A percentile compares a stretch with the other conserved stretches of the same genome.
Evolutionary conservation across 2,329 filamentous ascomycete genomes (phyloP).

Genomic region (Fusarium luffae): DNA sequence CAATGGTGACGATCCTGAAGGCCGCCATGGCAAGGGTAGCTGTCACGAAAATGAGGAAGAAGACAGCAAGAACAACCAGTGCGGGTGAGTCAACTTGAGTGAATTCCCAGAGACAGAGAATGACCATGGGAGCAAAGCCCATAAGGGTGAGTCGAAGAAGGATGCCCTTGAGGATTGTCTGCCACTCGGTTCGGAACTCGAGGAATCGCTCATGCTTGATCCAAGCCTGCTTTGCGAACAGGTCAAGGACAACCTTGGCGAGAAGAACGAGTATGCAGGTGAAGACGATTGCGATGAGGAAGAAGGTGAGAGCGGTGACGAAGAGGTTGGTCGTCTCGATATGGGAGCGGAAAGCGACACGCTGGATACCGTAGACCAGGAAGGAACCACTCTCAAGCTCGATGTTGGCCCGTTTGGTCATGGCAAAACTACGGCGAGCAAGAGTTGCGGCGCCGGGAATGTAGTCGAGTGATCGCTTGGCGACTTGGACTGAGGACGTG

Average conservation of each 20-base stretch:
- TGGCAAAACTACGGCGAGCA: constrained; percentile 64
- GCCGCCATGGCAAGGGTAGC: constrained; percentile 84
- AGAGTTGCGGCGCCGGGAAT: constrained; percentile 55
- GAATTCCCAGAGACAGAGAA: constrained; percentile 93
- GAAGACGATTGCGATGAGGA: constrained; percentile 82
- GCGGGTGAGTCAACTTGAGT: constrained; percentile 86
- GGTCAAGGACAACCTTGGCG: constrained; percentile 85
- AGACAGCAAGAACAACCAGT: constrained; percentile 84
- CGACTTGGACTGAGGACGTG: constrained; percentile 82
- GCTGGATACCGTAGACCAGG: constrained; percentile 82
- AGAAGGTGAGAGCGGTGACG: constrained; percentile 89
- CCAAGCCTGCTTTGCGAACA: constrained; percentile 76
- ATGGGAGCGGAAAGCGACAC: constrained; percentile 85
- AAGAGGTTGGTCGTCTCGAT: constrained; percentile 95
- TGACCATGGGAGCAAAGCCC: constrained; percentile 89
- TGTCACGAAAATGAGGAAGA: constrained; percentile 85
- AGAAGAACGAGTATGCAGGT: constrained; percentile 77
- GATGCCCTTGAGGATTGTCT: constrained; percentile 90
- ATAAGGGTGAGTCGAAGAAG: constrained; percentile 90
- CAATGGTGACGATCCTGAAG: constrained; percentile 88
- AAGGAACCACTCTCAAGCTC: constrained; percentile 66
- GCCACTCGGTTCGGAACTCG: constrained; percentile 95
- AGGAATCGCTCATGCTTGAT: constrained; percentile 87
- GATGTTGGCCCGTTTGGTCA: constrained; percentile 66
- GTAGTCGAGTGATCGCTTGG: constrained; percentile 66